phyloP scores from a whole-genome alignment of 2,329 filamentous ascomycete genomes.

The Coniochaeta sp. region DNA sequence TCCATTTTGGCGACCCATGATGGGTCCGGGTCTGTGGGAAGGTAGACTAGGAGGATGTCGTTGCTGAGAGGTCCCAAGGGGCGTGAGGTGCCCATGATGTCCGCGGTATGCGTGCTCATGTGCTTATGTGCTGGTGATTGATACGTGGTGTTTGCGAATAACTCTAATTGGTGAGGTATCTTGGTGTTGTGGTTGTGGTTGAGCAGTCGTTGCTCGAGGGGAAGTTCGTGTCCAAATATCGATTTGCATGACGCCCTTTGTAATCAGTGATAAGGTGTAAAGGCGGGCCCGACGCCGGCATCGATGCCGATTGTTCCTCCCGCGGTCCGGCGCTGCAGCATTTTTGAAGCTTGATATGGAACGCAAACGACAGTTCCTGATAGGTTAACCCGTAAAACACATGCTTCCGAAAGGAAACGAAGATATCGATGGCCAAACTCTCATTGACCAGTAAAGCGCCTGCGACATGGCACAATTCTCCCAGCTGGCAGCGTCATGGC shows the following conservation, averaged over 20 bases:
- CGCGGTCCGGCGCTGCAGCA: no score
- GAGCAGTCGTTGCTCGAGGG: no score
- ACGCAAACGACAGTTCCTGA: no score
- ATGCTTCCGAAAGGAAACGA: background rate
- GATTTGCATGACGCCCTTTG: no score
- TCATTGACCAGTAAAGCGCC: background rate
- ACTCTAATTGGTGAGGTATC: no score
- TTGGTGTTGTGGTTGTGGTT: no score
- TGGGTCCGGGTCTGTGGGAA: conserved; percentile 21
- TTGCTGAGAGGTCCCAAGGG: conserved; percentile 16
- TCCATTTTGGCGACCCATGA: conserved; percentile 27
- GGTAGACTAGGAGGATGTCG: conserved; percentile 32
- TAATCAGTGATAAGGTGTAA: no score
- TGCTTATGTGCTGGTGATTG: background rate
- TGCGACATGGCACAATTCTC: background rate
- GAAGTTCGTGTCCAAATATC: no score
- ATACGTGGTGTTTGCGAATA: background rate
- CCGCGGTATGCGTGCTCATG: background rate
- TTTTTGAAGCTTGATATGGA: no score
- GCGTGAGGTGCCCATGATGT: conserved; percentile 6
- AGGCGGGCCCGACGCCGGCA: background rate
- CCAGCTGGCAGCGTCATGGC: background rate
- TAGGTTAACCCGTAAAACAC: no score
- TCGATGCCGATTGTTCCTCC: no score
- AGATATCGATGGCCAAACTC: background rate